Conservation (phyloP, 2,329 filamentous ascomycete genomes). For the Botrytis deweyae region DNA sequence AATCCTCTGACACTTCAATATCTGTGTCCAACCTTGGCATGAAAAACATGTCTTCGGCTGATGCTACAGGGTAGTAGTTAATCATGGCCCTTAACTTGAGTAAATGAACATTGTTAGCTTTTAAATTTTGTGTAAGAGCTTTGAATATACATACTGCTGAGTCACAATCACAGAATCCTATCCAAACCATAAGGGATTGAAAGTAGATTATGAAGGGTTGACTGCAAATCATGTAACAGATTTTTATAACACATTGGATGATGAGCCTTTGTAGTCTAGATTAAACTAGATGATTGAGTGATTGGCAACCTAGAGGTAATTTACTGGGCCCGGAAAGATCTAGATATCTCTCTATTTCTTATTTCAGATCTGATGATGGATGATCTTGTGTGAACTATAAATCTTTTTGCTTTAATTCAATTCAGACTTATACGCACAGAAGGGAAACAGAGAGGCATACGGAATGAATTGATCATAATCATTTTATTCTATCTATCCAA, state of each 20-base stretch:
- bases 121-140: too few species aligned
- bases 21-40: neutral
- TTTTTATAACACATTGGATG: neutral
- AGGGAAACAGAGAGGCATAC: too few species aligned
- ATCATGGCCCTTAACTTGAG: neutral
- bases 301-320: neutral
- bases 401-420: too few species aligned
- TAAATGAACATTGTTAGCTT: neutral
- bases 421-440: too few species aligned
- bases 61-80: neutral
- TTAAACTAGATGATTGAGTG: neutral
- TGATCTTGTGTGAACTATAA: neutral
- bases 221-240: neutral
- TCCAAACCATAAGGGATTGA: rapidly evolving
- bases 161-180: neutral
- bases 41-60: neutral
- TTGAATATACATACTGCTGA: too few species aligned
- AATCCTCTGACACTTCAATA: neutral
- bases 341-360: neutral
- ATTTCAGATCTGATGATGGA: neutral
- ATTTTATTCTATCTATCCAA: too few species aligned
- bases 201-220: neutral
- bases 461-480: too few species aligned
- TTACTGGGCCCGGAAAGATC: neutral
- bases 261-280: rapidly evolving